Conservation (phyloP, 352 stramenopile species). For the Globisporangium uncinulatum region DNA sequence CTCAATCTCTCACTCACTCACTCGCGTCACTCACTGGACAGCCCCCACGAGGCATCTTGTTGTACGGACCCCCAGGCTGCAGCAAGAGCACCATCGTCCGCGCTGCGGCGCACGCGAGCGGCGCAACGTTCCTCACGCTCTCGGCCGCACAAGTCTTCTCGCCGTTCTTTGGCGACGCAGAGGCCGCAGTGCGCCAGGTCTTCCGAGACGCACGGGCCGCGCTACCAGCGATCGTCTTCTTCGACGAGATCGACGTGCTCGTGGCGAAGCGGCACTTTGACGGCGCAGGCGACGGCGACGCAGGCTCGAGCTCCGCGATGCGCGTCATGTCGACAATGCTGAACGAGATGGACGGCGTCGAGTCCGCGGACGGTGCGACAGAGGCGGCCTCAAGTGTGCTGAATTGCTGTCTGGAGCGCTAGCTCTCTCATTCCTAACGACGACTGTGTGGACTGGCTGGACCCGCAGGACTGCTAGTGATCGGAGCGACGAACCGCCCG, state of each 20-base stretch:
- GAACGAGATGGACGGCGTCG: conserved; percentile 97
- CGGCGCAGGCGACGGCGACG: conserved; percentile 22
- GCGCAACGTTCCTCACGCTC: conserved; percentile 83
- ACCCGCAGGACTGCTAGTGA: conserved; percentile 85
- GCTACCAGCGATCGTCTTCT: conserved; percentile 89
- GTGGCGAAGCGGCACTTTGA: conserved; percentile 78
- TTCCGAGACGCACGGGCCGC: conserved; percentile 74
- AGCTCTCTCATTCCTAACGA: neutral
- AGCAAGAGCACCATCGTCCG: conserved; percentile 89
- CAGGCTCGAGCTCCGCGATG: conserved; percentile 57
- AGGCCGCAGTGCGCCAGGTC: conserved; percentile 74
- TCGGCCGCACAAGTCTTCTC: conserved; percentile 87
- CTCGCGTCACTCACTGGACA: conserved; percentile 1
- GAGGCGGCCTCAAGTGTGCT: neutral
- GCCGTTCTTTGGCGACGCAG: conserved; percentile 85
- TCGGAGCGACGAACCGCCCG: conserved; percentile 96
- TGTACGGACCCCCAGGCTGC: conserved; percentile 89
- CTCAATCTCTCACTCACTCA: neutral
- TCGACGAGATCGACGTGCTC: conserved; percentile 87
- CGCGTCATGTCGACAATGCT: conserved; percentile 97
- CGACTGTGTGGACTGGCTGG: neutral
- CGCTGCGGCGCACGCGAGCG: conserved; percentile 66
- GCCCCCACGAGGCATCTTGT: conserved; percentile 72
- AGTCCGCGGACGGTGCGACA: conserved; percentile 79
- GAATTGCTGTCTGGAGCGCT: neutral